These are phyloP conservation scores for Eudorina sp. DNA, from an alignment of 139 green algal genomes.

Conservation along the genomic window DNA sequence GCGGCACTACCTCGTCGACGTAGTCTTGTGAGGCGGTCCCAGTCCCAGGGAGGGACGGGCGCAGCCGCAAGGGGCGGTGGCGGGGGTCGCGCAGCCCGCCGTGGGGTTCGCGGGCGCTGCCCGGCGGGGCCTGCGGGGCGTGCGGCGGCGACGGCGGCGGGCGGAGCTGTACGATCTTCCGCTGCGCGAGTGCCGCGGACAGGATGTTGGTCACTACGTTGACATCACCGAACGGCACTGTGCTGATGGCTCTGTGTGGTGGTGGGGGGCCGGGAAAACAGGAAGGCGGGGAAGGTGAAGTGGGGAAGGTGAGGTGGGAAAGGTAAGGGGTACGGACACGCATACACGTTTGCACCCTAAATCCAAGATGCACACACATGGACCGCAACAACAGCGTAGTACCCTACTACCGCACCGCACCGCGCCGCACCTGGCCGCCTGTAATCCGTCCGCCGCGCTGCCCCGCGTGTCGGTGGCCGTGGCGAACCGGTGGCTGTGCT, in stretches of 20 bases:
- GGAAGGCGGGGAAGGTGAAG: too few species aligned
- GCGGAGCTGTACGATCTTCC: neutral
- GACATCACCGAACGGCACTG: slow-evolving; percentile 33
- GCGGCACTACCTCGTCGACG: too few species aligned
- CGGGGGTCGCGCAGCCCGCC: too few species aligned
- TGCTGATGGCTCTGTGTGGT: slow-evolving; percentile 35
- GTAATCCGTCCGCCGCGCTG: slow-evolving; percentile 6
- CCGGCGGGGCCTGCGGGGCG: neutral
- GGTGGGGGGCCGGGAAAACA: too few species aligned
- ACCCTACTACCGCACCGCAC: neutral
- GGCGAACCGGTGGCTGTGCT: neutral
- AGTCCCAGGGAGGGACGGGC: too few species aligned
- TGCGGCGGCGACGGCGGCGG: neutral
- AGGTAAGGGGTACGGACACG: too few species aligned
- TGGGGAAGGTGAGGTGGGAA: too few species aligned
- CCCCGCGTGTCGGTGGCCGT: slow-evolving; percentile 1
- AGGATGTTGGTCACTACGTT: slow-evolving; percentile 46
- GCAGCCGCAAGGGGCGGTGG: too few species aligned
- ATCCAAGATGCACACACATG: too few species aligned
- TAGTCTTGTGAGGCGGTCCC: too few species aligned
- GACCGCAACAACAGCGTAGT: too few species aligned
- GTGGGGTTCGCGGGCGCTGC: neutral
- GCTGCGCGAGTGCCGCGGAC: slow-evolving; percentile 26
- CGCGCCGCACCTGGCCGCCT: slow-evolving; percentile 24
- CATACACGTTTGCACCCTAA: too few species aligned